Percentiles rank a stretch among this genome's conserved stretches.
Conservation (phyloP, 495 filamentous ascomycete genomes). For the Articulospora tetracladia region DNA sequence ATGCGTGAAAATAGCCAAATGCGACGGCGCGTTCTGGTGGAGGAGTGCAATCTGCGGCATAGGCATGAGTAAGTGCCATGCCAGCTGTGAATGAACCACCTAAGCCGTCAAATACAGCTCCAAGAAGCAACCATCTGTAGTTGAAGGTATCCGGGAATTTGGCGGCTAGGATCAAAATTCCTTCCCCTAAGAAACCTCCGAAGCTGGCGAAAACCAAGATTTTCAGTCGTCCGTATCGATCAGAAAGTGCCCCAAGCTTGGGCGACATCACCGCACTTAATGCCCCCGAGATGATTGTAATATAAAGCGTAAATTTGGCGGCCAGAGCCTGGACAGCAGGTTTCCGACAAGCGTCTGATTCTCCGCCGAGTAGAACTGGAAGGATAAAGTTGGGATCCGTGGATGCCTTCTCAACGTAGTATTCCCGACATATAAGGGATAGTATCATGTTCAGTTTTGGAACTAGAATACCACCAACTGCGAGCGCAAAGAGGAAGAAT, state of each 20-base stretch:
- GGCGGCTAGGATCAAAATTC: conserved; percentile 71
- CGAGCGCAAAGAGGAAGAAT: conserved; percentile 72
- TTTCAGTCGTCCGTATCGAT: conserved; percentile 76
- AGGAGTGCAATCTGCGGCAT: conserved; percentile 82
- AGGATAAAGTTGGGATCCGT: conserved; percentile 57
- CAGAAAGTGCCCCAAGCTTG: conserved; percentile 78
- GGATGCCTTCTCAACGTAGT: conserved; percentile 58
- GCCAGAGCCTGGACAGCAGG: conserved; percentile 71
- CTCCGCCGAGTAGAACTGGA: conserved; percentile 60
- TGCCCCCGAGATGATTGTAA: conserved; percentile 66
- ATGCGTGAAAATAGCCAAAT: conserved; percentile 86
- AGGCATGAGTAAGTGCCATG: conserved; percentile 77
- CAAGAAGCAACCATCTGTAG: conserved; percentile 71
- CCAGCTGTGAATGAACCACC: conserved; percentile 81
- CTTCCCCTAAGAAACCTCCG: conserved; percentile 65
- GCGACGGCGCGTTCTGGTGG: conserved; percentile 74
- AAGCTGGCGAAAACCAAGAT: conserved; percentile 64
- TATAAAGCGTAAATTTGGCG: conserved; percentile 70
- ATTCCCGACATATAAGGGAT: conserved; percentile 73
- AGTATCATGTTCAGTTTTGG: conserved; percentile 79
- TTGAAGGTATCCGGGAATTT: conserved; percentile 66
- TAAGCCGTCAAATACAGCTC: conserved; percentile 72
- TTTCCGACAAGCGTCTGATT: conserved; percentile 70
- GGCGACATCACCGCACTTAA: conserved; percentile 74
- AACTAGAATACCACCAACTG: conserved; percentile 77